Percentiles rank a stretch among this genome's conserved stretches.
These are phyloP conservation scores for Lolium perenne DNA, from an alignment of 176 grass and related monocot species.

Conservation along the genomic window DNA sequence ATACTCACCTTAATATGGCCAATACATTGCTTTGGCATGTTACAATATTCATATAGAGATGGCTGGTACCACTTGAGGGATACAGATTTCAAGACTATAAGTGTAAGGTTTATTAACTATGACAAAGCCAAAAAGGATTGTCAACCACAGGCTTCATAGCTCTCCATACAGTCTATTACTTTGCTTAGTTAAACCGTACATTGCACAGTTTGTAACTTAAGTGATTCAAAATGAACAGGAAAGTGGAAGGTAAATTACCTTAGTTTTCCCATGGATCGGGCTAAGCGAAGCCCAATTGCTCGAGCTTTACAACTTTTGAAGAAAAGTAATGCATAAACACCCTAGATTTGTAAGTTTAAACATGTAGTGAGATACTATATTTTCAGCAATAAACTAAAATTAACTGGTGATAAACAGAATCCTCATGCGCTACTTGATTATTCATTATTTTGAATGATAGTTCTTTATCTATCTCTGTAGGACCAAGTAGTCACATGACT, in stretches of 20 bases:
- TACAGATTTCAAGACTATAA: slow-evolving; percentile 15
- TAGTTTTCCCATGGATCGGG: slow-evolving; percentile 92
- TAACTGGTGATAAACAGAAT: slow-evolving; percentile 26
- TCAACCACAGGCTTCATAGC: slow-evolving; percentile 17
- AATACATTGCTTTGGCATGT: not conserved
- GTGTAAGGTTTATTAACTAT: slow-evolving; percentile 10
- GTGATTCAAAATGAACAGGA: slow-evolving; percentile 21
- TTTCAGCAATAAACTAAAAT: slow-evolving; percentile 15
- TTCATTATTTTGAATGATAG: slow-evolving; percentile 6
- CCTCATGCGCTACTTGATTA: slow-evolving; percentile 3
- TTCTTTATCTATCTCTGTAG: slow-evolving; percentile 18
- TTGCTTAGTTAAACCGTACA: not conserved
- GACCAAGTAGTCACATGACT: slow-evolving; percentile 34
- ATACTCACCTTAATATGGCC: slow-evolving; percentile 4
- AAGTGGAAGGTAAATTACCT: slow-evolving; percentile 53
- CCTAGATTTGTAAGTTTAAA: slow-evolving; percentile 53
- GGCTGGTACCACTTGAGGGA: slow-evolving; percentile 9
- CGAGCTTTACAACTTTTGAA: slow-evolving; percentile 77
- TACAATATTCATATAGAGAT: slow-evolving; percentile 19
- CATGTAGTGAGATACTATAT: slow-evolving; percentile 39
- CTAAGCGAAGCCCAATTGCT: slow-evolving; percentile 88
- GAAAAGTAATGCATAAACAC: slow-evolving; percentile 94
- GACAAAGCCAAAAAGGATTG: slow-evolving; percentile 3
- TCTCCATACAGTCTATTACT: slow-evolving; percentile 6
- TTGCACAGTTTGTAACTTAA: not conserved